Percentiles rank a stretch among this genome's conserved stretches.
Conservation (phyloP, 805 yeast genomes). For the Candida suzukii region DNA sequence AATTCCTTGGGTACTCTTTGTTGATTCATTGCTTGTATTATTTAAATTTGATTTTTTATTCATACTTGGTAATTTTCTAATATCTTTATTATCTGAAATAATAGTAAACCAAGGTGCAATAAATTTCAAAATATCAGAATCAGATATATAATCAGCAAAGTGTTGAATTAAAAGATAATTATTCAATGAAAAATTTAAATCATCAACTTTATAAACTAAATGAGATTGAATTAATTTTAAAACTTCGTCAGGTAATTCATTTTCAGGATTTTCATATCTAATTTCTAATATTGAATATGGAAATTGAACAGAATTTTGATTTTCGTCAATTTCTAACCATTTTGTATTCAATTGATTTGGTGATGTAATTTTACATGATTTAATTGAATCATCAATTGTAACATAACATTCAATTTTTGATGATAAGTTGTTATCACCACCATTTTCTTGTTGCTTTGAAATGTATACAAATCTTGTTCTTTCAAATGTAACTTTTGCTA, state of each 20-base stretch:
- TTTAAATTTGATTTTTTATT: background rate
- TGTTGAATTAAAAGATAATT: conserved; percentile 23
- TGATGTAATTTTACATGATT: conserved; percentile 6
- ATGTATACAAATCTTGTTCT: conserved; percentile 21
- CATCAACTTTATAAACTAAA: conserved; percentile 39
- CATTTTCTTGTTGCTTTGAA: background rate
- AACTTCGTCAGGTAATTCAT: conserved; percentile 29
- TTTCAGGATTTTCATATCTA: conserved; percentile 28
- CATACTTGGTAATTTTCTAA: conserved; percentile 36
- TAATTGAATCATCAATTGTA: conserved; percentile 22
- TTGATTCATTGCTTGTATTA: background rate
- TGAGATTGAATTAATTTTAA: conserved; percentile 37
- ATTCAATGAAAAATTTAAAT: conserved; percentile 23
- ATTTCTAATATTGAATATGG: conserved; percentile 46
- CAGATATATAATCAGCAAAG: conserved; percentile 11
- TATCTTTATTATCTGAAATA: conserved; percentile 22
- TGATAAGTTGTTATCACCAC: background rate
- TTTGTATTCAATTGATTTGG: conserved; percentile 2
- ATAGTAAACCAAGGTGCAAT: conserved; percentile 27
- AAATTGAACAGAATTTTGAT: conserved; percentile 18
- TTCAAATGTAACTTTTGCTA: conserved; percentile 18
- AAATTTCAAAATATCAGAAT: conserved; percentile 16
- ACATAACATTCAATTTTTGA: conserved; percentile 22
- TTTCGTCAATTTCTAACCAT: conserved; percentile 10
- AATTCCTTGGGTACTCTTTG: conserved; percentile 15